Percentiles rank a stretch among this genome's conserved stretches.
These are phyloP conservation scores for Linum tenue DNA, from an alignment of 345 rosid genomes.

Conservation along the genomic window DNA sequence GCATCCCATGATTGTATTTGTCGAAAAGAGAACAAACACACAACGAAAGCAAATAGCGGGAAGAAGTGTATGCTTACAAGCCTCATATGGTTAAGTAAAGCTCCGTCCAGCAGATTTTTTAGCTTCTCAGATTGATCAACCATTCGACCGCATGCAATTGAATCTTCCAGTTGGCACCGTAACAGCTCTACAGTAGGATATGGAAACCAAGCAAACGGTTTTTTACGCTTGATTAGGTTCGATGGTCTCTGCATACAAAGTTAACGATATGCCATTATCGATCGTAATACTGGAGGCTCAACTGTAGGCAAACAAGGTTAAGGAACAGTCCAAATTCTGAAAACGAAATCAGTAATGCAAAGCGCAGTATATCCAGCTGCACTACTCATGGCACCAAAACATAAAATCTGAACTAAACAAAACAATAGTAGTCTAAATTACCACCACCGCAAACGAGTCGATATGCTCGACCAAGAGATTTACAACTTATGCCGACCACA, in stretches of 20 bases:
- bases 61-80: conserved; percentile 40
- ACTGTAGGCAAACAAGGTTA: too few species aligned
- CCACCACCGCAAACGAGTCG: conserved; percentile 64
- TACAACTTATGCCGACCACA: conserved; percentile 68
- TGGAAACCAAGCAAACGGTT: conserved; percentile 77
- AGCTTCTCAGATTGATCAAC: conserved; percentile 70
- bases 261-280: too few species aligned
- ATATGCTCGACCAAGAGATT: conserved; percentile 63
- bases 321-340: too few species aligned
- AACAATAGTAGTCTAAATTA: conserved; percentile 24
- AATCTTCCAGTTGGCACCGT: conserved; percentile 69
- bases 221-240: conserved; percentile 61
- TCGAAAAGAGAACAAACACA: background rate
- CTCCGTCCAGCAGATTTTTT: conserved; percentile 45
- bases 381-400: too few species aligned
- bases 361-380: too few species aligned
- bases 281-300: too few species aligned
- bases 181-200: conserved; percentile 59
- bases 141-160: conserved; percentile 50
- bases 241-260: conserved; percentile 54
- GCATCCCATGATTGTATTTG: background rate
- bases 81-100: conserved; percentile 64
- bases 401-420: background rate
- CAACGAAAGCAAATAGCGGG: background rate
- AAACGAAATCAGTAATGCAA: too few species aligned